Evolutionary conservation across 805 yeast genomes (phyloP).

Genomic region (Saccharomycopsis sp.): DNA sequence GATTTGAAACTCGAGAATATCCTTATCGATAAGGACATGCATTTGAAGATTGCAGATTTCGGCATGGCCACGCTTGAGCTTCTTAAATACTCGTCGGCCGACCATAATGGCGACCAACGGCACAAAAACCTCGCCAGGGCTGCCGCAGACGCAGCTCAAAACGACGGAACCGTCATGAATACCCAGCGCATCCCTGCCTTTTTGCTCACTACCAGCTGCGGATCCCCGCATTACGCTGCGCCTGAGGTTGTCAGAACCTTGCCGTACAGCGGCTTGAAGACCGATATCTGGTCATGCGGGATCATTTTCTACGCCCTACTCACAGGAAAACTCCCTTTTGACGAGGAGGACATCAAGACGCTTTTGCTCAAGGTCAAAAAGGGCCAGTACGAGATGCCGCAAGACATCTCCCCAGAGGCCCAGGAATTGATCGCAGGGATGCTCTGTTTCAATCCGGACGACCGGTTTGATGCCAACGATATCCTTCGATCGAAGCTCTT

Average conservation of each 20-base stretch:
- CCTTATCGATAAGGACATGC: slow-evolving; percentile 54
- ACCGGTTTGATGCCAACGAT: slow-evolving; percentile 61
- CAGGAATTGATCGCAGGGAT: slow-evolving; percentile 57
- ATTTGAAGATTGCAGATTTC: slow-evolving; percentile 76
- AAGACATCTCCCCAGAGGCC: slow-evolving; percentile 55
- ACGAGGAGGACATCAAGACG: slow-evolving; percentile 71
- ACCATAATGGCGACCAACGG: background rate
- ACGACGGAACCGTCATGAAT: slow-evolving; percentile 79
- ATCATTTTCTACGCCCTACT: slow-evolving; percentile 71
- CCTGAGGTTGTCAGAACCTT: slow-evolving; percentile 80
- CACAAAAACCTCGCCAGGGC: slow-evolving; percentile 26
- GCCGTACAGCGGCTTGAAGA: slow-evolving; percentile 75
- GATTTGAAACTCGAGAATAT: slow-evolving; percentile 80
- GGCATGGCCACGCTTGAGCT: slow-evolving; percentile 82
- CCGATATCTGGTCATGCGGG: slow-evolving; percentile 88
- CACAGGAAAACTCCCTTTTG: slow-evolving; percentile 79
- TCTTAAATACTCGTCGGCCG: slow-evolving; percentile 7
- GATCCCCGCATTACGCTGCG: slow-evolving; percentile 85
- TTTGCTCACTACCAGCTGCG: slow-evolving; percentile 74
- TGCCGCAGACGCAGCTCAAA: slow-evolving; percentile 67
- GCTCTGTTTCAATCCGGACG: slow-evolving; percentile 63
- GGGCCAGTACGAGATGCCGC: slow-evolving; percentile 70
- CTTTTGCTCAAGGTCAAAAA: slow-evolving; percentile 68
- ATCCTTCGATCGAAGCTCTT: slow-evolving; percentile 36
- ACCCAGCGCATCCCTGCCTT: slow-evolving; percentile 80